Percentiles rank a stretch among this genome's conserved stretches.
Evolutionary conservation across 305 asterid species (phyloP).

Genomic region (Fraxinus dipetala): DNA sequence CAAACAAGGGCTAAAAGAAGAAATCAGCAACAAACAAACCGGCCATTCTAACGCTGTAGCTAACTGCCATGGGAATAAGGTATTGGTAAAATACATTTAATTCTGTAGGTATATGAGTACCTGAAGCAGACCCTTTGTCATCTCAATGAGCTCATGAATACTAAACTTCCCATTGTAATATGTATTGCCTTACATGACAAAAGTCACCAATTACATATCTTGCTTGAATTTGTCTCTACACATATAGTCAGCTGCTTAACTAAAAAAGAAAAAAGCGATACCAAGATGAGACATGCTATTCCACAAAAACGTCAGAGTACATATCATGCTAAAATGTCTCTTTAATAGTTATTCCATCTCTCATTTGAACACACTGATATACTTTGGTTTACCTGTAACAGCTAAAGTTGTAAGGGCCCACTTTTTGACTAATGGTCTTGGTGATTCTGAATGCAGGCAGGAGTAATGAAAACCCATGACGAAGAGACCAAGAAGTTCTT

Average conservation of each 20-base stretch:
- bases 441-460: slow-evolving; percentile 57
- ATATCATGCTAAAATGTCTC: neutral
- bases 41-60: neutral
- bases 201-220: neutral
- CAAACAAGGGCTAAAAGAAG: neutral
- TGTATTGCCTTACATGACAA: neutral
- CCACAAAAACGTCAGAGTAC: neutral
- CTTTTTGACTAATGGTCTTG: slow-evolving; percentile 21
- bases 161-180: neutral
- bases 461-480: slow-evolving; percentile 88
- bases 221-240: neutral
- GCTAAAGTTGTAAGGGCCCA: slow-evolving; percentile 2
- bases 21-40: neutral
- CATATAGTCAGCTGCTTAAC: neutral
- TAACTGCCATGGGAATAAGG: neutral
- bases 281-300: neutral
- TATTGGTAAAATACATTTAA: neutral
- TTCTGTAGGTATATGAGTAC: neutral
- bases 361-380: slow-evolving; percentile 1
- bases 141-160: neutral
- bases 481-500: slow-evolving; percentile 89
- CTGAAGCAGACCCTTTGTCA: neutral
- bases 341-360: neutral
- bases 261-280: neutral
- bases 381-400: neutral